Evolutionary conservation across 768 basidiomycete species (phyloP), one percentile per base, ranked within the genome.

Genomic region (Auriculariales sp.): DNA sequence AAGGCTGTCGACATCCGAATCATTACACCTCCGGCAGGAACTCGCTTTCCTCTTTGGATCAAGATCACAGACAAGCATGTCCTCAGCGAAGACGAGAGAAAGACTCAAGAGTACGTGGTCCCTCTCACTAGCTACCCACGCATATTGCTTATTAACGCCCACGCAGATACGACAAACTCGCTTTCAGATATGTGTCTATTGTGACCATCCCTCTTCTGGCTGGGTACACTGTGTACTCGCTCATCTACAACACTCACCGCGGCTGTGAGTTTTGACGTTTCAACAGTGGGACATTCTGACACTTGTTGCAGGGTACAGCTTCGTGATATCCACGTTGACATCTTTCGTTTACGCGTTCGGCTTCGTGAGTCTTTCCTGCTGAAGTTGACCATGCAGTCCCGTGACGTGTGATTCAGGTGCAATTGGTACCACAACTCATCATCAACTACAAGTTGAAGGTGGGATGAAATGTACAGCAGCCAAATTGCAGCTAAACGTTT

Each of bases 371-470:
- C 61, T 54, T 50, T 44, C 53, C 33, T 28, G 46, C 5, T 27
- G n/a, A n/a, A n/a, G 22, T 2, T 11, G 15, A 54, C 52, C 51
- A 34, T 19, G 24, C n/a, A n/a, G n/a, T n/a, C 53, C 47, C 52
- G 29, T 46, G 30, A n/a, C n/a, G n/a, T n/a, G n/a, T n/a, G n/a
- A n/a, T 28, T 34, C 28, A 29, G 57, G 28, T 60, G 46, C 88
- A 91, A 71, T 73, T 91, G 28, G 68, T 89, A 46, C 86, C 84
- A 30, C 85, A 89, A 63, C 67, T 91, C 51, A 94, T 97, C 60
- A 93, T 97, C 71, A 95, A 95, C 68, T 95, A 93, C 69, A 94
- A 94, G 65, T 75, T 98, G 52, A 92, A 92, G 83, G 82, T 83
- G 56, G 53, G 67, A 9, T 15, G 17, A 22, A n/a, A 11, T 46